A percentile compares a stretch with the other conserved stretches of the same genome.
Conservation (phyloP, 2,329 filamentous ascomycete genomes). For the Fusarium sp. region DNA sequence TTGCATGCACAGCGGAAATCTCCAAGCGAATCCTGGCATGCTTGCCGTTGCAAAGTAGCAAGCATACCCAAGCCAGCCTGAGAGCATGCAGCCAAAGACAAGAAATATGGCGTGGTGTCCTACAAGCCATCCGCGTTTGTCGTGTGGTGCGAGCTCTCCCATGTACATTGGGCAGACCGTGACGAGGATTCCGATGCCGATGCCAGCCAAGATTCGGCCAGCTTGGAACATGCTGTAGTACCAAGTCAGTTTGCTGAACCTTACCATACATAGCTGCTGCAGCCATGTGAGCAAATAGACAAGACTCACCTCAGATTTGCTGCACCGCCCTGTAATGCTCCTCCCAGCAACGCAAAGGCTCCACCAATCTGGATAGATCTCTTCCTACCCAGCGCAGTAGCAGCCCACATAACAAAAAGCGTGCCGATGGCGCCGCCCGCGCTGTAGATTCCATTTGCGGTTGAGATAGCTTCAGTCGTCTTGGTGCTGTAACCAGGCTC, state of each 20-base stretch:
- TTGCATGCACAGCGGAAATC: constrained; percentile 55
- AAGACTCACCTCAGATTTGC: constrained; percentile 51
- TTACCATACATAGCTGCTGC: accelerated
- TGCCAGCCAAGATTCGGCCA: constrained; percentile 56
- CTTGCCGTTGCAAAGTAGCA: constrained; percentile 39
- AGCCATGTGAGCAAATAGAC: too few species aligned
- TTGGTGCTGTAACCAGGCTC: constrained; percentile 54
- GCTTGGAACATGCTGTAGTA: constrained; percentile 48
- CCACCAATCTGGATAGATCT: constrained; percentile 57
- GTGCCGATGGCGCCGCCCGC: constrained; percentile 58
- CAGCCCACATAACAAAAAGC: constrained; percentile 60
- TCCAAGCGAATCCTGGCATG: constrained; percentile 50
- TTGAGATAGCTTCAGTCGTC: constrained; percentile 58
- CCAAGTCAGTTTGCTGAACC: accelerated
- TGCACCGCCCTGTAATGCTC: constrained; percentile 57
- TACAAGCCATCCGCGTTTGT: constrained; percentile 59
- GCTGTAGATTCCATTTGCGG: constrained; percentile 59
- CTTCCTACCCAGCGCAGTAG: constrained; percentile 53
- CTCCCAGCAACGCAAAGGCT: constrained; percentile 55
- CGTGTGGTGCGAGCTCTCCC: constrained; percentile 46
- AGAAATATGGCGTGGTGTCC: constrained; percentile 59
- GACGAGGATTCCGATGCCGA: constrained; percentile 52
- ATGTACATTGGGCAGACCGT: constrained; percentile 50
- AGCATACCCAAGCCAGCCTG: constrained; percentile 50
- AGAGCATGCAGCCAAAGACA: constrained; percentile 57